Evolutionary conservation across 192 early-diverging fungal genomes (phyloP), one percentile per base, ranked within the genome.

Genomic region (Phlyctochytrium arcticum): DNA sequence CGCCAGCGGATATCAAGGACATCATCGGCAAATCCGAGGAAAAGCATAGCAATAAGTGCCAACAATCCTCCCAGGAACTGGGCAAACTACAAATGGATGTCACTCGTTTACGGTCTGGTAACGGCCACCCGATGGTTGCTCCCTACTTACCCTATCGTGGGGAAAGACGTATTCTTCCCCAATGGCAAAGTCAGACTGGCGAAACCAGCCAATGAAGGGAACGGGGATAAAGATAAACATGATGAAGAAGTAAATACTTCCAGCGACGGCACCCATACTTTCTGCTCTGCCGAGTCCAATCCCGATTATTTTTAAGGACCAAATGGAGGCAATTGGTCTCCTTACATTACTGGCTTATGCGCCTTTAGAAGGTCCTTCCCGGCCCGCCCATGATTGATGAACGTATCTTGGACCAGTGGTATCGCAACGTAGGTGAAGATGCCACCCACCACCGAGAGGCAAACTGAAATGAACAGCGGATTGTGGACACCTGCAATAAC

Each of bases 1-100:
- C 95, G 71, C 97, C 97, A 98, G 26, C 91, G 74, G 59, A 99
- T 87, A 75, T 96, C 89, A 60, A 99, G 83, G 12, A 99, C 90
- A 69, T 99, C 97, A 73, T 99, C 97, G 21, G 93, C 95, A 70
- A 99, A 98, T 7, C 97, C 97, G 44, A 99, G 79, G 39, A 99
- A 89, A 12, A 95, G 87, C 97, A 99, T 99, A 53, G 89, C 90
- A 64, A 95, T 91, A 47, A 99, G 78, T 26, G 94, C 88, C 12
- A 99, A 72, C 2, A 99, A 67, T 5, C 91, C 93, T 5, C 93
- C 91, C 30, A 99, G 70, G 32, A 91, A 89, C 75, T 96, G 91
- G n/a, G 89, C 92, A 29, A 99, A 80, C 83, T 93, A 33, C 17
- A 23, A 65, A 51, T 12, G 35, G 8, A 29, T 19, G n/a, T n/a